Evolutionary conservation across 345 rosid genomes (phyloP).

Genomic region (Dimocarpus longan): DNA sequence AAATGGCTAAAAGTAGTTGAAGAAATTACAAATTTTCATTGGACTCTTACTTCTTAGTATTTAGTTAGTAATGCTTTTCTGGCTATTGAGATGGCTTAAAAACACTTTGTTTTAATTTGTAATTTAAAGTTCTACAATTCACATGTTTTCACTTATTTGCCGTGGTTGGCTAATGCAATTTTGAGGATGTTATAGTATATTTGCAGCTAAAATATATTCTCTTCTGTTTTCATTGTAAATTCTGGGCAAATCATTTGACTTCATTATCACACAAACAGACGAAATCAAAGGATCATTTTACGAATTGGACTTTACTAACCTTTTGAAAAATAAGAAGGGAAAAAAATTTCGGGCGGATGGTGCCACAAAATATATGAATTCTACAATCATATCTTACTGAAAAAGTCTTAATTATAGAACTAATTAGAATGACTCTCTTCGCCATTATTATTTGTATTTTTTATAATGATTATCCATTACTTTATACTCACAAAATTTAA

Average conservation of each 20-base stretch:
- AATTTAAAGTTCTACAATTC: not conserved
- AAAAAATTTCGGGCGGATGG: too few relatives aligned
- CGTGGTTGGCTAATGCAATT: not conserved
- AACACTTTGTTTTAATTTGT: not conserved
- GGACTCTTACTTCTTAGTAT: not conserved
- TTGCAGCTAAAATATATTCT: not conserved
- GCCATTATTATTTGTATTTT: too few relatives aligned
- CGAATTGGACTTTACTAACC: not conserved
- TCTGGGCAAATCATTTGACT: too few relatives aligned
- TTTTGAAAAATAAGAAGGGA: too few relatives aligned
- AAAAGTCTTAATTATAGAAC: too few relatives aligned
- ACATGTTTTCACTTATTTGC: not conserved
- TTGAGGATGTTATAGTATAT: not conserved
- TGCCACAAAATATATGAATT: too few relatives aligned
- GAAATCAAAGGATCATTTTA: not conserved
- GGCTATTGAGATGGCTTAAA: not conserved
- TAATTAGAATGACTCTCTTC: too few relatives aligned
- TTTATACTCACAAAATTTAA: too few relatives aligned
- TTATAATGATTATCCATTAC: too few relatives aligned
- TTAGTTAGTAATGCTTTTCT: not conserved
- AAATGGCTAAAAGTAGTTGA: slow-evolving; percentile 11
- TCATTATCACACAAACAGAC: not conserved
- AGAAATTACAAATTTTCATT: not conserved
- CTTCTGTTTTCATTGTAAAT: too few relatives aligned
- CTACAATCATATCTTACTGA: too few relatives aligned